Percentiles rank a stretch among this genome's conserved stretches.
Evolutionary conservation across 768 basidiomycete species (phyloP).

Genomic region (Boletus rex-veris): DNA sequence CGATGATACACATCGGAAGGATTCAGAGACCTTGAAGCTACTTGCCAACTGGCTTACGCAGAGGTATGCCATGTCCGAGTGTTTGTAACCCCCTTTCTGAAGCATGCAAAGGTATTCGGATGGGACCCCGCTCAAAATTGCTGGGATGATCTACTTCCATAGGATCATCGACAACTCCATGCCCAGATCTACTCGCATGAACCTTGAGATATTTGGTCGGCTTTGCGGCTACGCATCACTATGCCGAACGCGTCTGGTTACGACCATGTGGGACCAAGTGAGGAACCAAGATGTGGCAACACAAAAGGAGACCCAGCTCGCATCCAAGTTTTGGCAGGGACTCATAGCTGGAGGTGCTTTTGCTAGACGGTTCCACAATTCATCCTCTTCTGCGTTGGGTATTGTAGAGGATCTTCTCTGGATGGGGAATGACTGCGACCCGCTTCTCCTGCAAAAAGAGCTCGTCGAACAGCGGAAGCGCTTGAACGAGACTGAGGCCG

Average conservation of each 20-base stretch:
- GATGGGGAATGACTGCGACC: background rate
- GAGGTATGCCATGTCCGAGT: constrained; percentile 4
- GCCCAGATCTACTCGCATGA: constrained; percentile 27
- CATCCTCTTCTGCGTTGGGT: background rate
- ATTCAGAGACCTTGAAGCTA: constrained; percentile 5
- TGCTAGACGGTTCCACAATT: constrained; percentile 1
- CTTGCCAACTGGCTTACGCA: constrained; percentile 18
- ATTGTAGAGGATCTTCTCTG: background rate
- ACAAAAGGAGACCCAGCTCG: constrained; percentile 25
- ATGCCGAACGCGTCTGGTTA: constrained; percentile 33
- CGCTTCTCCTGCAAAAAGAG: constrained; percentile 21
- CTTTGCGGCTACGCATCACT: constrained; percentile 34
- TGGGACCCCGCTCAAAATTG: constrained; percentile 6
- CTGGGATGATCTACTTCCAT: constrained; percentile 35
- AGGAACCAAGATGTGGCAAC: constrained; percentile 8
- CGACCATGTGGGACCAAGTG: constrained; percentile 37
- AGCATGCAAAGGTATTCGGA: constrained; percentile 7
- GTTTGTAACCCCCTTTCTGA: background rate
- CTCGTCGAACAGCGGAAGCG: constrained; percentile 8
- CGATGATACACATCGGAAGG: constrained; percentile 17
- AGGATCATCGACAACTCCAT: constrained; percentile 36
- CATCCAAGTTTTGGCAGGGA: constrained; percentile 20
- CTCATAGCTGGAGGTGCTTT: constrained; percentile 5
- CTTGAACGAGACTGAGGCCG: constrained; percentile 25
- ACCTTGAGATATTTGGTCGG: constrained; percentile 33